phyloP scores from a whole-genome alignment of 495 filamentous ascomycete genomes.

The Trichoderma orchidacearum region DNA sequence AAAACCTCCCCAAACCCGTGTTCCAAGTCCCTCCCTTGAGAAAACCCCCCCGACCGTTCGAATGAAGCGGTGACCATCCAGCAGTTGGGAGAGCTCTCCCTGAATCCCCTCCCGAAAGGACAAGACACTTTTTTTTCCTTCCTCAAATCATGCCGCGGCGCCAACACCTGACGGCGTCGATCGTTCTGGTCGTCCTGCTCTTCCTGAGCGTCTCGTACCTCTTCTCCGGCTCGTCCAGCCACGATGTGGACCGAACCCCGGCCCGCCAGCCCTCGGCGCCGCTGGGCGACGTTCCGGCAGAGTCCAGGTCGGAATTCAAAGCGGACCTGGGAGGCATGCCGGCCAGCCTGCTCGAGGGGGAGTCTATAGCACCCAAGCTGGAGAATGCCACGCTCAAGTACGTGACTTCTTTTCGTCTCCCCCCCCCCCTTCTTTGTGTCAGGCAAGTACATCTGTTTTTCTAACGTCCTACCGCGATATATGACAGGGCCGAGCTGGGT shows the following conservation, averaged over 20 bases:
- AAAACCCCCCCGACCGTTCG: too few relatives aligned
- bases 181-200: conserved; percentile 15
- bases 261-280: background rate
- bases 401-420: too few relatives aligned
- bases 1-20: too few relatives aligned
- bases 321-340: conserved; percentile 13
- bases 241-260: background rate
- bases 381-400: conserved; percentile 87
- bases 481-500: conserved; percentile 66
- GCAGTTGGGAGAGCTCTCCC: too few relatives aligned
- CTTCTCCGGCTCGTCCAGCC: conserved; percentile 10
- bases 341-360: conserved; percentile 48
- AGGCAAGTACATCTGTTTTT: background rate
- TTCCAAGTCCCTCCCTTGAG: too few relatives aligned
- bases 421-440: background rate
- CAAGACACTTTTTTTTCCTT: background rate
- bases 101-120: background rate
- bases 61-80: too few relatives aligned
- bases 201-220: conserved; percentile 25
- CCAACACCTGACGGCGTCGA: conserved; percentile 25
- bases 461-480: background rate
- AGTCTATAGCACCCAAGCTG: conserved; percentile 74
- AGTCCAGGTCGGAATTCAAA: conserved; percentile 6
- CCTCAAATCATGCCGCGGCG: conserved; percentile 23
- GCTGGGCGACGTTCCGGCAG: conserved; percentile 2